Evolutionary conservation across 768 basidiomycete species (phyloP), one percentile per base, ranked within the genome.

Genomic region (Tulasnella sp.): DNA sequence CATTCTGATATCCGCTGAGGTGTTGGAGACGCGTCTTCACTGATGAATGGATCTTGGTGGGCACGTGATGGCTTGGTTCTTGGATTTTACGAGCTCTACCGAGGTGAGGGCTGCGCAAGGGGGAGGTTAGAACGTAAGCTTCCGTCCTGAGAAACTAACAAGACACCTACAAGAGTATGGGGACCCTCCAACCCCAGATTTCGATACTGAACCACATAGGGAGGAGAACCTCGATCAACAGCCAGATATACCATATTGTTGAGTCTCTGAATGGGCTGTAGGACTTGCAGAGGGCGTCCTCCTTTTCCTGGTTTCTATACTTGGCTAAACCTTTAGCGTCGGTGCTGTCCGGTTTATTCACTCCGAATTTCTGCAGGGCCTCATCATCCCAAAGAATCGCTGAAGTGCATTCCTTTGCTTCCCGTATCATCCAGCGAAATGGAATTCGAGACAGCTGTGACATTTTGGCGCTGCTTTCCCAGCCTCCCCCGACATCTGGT

Each of bases 391-490:
- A 67, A 6, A 67, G 61, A 67, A 67, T 67, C 11, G 5, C 29
- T 6, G 51, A 20, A 7, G 16, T 16, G 26, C 61, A 67, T 35
- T 67, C 15, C 15, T 3, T 67, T 5, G 72, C 72, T 51, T 80
- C 79, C 11, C 74, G 73, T 73, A 80, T 29, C 79, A 80, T 80
- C 79, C 79, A 80, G 6, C 73, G 71, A 5, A 35, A 5, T 35
- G 35, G 35, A 35, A 35, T 35, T 5, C 35, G 35, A 35, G 35
- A 35, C 35, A 35, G 35, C 35, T 35, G 35, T 35, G 35, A 35
- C 35, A 35, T 35, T 35, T 35, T 2, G 5, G 2, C 5, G 35
- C 35, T 35, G 35, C 35, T 35, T 35, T 35, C 35, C 35, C 35
- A 35, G 35, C 35, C 35, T 35, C 35, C 35, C 2, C 35, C 35